Conservation (phyloP, 139 green algal species). For the Haematococcus sp. region DNA sequence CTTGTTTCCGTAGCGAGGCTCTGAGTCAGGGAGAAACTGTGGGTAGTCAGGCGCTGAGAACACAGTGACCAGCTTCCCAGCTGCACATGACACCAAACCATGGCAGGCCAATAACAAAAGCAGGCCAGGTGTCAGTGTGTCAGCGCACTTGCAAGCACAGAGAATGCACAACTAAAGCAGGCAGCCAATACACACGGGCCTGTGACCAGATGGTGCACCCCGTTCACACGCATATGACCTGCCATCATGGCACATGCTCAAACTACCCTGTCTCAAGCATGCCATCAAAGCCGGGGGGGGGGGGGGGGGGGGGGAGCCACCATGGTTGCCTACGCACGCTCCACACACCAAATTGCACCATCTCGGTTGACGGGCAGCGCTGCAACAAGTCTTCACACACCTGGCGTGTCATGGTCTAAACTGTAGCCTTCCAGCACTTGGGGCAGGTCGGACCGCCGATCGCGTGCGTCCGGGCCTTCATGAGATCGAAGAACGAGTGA, state of each 20-base stretch:
- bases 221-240: neutral
- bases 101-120: too few relatives aligned
- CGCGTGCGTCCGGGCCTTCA: constrained; percentile 93
- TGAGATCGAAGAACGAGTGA: constrained; percentile 92
- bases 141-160: neutral
- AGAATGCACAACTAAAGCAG: neutral
- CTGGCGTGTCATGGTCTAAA: constrained; percentile 77
- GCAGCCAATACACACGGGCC: neutral
- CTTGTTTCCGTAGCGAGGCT: too few relatives aligned
- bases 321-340: neutral
- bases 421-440: constrained; percentile 66
- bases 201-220: neutral
- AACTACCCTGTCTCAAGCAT: neutral
- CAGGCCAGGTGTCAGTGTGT: neutral
- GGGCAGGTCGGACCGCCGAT: constrained; percentile 39
- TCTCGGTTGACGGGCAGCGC: too few relatives aligned
- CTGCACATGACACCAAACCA: constrained; percentile 28
- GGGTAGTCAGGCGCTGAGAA: constrained; percentile 94
- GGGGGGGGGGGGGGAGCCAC: neutral
- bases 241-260: neutral
- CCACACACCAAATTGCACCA: neutral
- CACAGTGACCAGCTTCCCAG: constrained; percentile 79
- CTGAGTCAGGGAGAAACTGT: neutral
- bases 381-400: constrained; percentile 7
- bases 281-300: neutral